Base-by-base conservation (phyloP, 1,139 yeast species). In the Yamadazyma songkhlaensis region DNA sequence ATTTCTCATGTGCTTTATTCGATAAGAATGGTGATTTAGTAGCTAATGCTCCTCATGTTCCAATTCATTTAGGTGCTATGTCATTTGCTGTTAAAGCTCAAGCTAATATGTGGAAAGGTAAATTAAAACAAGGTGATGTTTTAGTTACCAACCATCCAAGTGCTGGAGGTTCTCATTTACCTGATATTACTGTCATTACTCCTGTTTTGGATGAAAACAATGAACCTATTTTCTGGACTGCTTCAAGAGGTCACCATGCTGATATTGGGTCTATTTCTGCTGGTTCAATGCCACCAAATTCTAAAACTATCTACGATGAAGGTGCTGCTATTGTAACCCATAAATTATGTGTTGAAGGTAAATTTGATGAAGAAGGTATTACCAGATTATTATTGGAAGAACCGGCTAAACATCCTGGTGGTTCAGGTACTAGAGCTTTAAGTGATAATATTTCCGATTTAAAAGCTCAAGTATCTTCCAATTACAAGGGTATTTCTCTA, bases 1-100 rank as follows among this genome's bases (percentile, higher is more conserved):
- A 86, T 55, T 86, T 85, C 54, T 84, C 94, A 9, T 86, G 95
- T 67, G 95, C 95, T 1, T 62, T 86, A 21, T 86, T 86, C 54
- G 88, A 83, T 47, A 67, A 76, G 1, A 75, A 79, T 37, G 95
- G 95, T 13, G 87, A 82, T 37, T 67, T 86, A 43, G 88, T 84
- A 15, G 94, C 94, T 4, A 85, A 84, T 60, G 95, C 95, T 0
- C 94, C 94, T 1, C 94, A 86, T 58, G 85, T 86, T 36, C 95
- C 95, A 0, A 90, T 85, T 31, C 95, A 86, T 55, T 63, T 86
- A 43, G 95, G 95, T 2, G 86, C 95, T 3, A 86, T 86, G 95
- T 82, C 90, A 1, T 81, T 84, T 36, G 88, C 90, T n/a, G 86
- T 84, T 8, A 73, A 76, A 37, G 81, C 77, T 8, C 92, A 84